phyloP scores from a whole-genome alignment of 179 eudicot species.

The Spergularia azorica region DNA sequence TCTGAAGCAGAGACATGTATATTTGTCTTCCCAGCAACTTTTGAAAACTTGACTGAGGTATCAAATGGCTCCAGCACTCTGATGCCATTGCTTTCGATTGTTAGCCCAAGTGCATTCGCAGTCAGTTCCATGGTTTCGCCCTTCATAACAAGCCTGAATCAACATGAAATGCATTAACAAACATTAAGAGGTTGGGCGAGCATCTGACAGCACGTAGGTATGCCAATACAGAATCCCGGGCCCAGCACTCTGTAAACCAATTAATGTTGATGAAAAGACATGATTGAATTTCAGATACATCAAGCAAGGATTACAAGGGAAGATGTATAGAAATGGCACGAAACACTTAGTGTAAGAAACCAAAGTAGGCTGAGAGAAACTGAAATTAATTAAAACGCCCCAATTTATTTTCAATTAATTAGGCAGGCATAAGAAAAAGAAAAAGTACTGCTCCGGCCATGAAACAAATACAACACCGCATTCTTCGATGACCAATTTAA shows the following conservation, averaged over 20 bases:
- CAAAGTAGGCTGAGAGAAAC: no score
- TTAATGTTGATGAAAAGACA: not conserved
- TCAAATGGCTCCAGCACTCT: slow-evolving; percentile 98
- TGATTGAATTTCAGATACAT: not conserved
- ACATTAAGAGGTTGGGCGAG: not conserved
- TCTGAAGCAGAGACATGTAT: slow-evolving; percentile 76
- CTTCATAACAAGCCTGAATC: slow-evolving; percentile 79
- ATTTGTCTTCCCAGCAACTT: slow-evolving; percentile 77
- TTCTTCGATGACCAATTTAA: no score
- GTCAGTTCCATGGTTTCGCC: slow-evolving; percentile 82
- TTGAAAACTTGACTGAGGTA: slow-evolving; percentile 72
- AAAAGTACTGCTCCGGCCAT: no score
- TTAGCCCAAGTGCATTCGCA: slow-evolving; percentile 83
- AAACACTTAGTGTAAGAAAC: no score
- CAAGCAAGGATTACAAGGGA: not conserved
- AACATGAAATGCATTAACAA: not conserved
- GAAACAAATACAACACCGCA: no score
- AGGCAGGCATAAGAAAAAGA: no score
- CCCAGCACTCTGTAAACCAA: not conserved
- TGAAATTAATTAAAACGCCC: no score
- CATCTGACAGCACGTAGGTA: slow-evolving; percentile 3
- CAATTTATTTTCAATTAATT: no score
- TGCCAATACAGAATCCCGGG: not conserved
- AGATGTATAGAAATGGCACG: not conserved
- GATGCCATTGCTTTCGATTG: slow-evolving; percentile 96